Evolutionary conservation across 495 filamentous ascomycete genomes (phyloP), one percentile per base, ranked within the genome.

Genomic region (Lentithecium fluviatile): DNA sequence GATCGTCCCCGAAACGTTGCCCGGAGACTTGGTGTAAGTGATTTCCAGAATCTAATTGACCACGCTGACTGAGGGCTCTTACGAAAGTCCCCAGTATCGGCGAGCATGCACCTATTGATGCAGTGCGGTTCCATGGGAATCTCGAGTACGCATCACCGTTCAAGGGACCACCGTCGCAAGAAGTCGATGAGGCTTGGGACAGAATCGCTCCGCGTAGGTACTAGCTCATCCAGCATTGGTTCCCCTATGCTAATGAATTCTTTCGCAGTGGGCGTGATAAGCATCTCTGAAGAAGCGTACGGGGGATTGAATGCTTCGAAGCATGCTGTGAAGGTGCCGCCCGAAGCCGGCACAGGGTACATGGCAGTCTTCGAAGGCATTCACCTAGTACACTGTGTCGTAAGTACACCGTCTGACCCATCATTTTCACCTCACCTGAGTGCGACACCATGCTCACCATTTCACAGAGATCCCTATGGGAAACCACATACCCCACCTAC

Each of bases 361-460:
- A 52, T 70, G 43, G 68, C 61, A 2, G 13, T 51, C 23, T 54
- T 70, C 21, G 66, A 70, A 48, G 65, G 56, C 17, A 42, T 69
- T 19, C 66, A 70, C 45, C 58, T 58, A 29, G 32, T 70, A 12
- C 68, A 70, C 46, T 70, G 68, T 24, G 53, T 70, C 8, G 59
- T 62, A 40, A 49, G 45, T 57, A n/a, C n/a, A n/a, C 2, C 13
- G 19, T 24, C 17, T 46, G 3, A 12, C 25, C 34, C 1, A 4
- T 19, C 11, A 7, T 19, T 47, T 7, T 17, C 36, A 38, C 7
- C 7, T 38, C 15, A 26, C 36, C 73, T 10, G 73, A 70, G 66
- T 74, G 71, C 51, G 59, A 72, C 43, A 60, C 63, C 6, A 74
- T 52, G 61, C 69, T 5, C 55, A 43, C 0, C 45, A 72, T 2